A percentile compares a stretch with the other conserved stretches of the same genome.
Conservation (phyloP, 2,329 filamentous ascomycete genomes). For the Colletotrichum sp. region DNA sequence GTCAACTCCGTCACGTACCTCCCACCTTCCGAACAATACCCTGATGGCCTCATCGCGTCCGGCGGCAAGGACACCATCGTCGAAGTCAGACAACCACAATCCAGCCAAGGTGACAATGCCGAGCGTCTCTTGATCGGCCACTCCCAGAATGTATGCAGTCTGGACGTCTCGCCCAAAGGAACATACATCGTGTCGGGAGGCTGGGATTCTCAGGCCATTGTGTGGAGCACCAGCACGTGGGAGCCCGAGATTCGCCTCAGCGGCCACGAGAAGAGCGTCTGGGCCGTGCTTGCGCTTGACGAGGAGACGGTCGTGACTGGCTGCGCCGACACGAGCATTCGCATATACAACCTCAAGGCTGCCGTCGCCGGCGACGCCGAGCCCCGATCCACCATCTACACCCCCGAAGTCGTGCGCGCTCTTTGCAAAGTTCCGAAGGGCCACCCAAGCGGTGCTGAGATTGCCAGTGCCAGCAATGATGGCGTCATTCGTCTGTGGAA, state of each 20-base stretch:
- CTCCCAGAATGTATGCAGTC: slow-evolving; percentile 82
- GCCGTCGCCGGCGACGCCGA: slow-evolving; percentile 61
- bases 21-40: slow-evolving; percentile 69
- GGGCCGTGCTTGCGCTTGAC: slow-evolving; percentile 88
- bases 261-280: slow-evolving; percentile 81
- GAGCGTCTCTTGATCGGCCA: slow-evolving; percentile 89
- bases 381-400: slow-evolving; percentile 61
- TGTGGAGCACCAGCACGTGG: slow-evolving; percentile 90
- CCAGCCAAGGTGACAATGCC: slow-evolving; percentile 74
- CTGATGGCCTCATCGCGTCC: slow-evolving; percentile 83
- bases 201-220: slow-evolving; percentile 87
- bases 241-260: slow-evolving; percentile 72
- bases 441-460: slow-evolving; percentile 85
- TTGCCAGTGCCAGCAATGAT: slow-evolving; percentile 94
- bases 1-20: slow-evolving; percentile 86
- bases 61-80: slow-evolving; percentile 93
- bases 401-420: slow-evolving; percentile 86
- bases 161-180: slow-evolving; percentile 78
- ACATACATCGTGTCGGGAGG: slow-evolving; percentile 85
- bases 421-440: slow-evolving; percentile 78
- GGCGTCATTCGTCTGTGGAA: slow-evolving; percentile 89
- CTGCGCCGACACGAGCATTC: slow-evolving; percentile 88
- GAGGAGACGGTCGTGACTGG: slow-evolving; percentile 84
- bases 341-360: slow-evolving; percentile 77
- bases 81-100: slow-evolving; percentile 79